Base-by-base conservation (phyloP, 31 red algal species). In the Asparagopsis taxiformis region DNA sequence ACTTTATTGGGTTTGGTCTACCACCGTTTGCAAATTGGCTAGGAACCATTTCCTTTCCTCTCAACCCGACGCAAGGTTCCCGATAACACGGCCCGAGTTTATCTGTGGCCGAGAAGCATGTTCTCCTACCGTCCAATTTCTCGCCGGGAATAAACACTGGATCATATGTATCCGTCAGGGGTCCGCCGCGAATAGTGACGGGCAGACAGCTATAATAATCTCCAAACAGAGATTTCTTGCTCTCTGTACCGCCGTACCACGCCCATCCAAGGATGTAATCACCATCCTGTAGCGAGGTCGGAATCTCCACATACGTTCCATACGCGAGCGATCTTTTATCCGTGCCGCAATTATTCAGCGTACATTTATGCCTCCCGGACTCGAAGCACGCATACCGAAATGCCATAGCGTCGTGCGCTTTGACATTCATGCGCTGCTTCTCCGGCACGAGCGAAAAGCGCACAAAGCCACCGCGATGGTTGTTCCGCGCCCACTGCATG, bases 221-320 rank as follows among this genome's bases (percentile, higher is more conserved):
- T n/a, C n/a, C n/a, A n/a, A n/a, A n/a, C n/a, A n/a, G n/a, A n/a
- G n/a, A n/a, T n/a, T n/a, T n/a, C n/a, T n/a, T n/a, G n/a, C n/a
- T n/a, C n/a, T n/a, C n/a, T n/a, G n/a, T n/a, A n/a, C 79, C 79
- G 33, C 79, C 79, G 66, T 72, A 83, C 79, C 79, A 83, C 17
- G 79, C 57, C 67, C 65, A 72, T 3, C 67, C 79, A 9, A 83
- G 56, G 32, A 83, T 56, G 41, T 70, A 70, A 35, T 83, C 67
- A 30, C 79, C 79, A 44, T 83, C 79, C 39, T 65, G 79, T 15
- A 72, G 55, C 16, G 59, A 57, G 1, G 44, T 22, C 4, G 79
- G 79, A 53, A 83, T 83, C 48, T 59, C 24, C 11, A 83, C 55
- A 15, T 19, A 16, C 15, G 66, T 62, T 17, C 65, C 66, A 59